phyloP scores from a whole-genome alignment of 495 filamentous ascomycete species.

The Lasiosphaeria ovina region DNA sequence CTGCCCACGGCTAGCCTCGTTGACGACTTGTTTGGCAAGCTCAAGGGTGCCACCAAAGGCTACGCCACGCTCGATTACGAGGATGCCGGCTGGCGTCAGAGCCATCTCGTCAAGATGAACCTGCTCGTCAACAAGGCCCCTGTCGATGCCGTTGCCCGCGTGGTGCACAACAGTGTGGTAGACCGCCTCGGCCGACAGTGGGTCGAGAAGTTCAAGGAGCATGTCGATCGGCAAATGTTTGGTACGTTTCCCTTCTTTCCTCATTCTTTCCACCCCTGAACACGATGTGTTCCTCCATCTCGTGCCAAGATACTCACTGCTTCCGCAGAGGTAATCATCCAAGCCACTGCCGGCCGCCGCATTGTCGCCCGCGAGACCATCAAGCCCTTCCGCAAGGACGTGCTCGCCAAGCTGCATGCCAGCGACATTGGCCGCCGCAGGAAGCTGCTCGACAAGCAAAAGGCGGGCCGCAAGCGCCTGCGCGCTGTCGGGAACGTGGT shows the following conservation, averaged over 20 bases:
- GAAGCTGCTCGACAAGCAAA: constrained; percentile 95
- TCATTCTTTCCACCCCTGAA: not conserved
- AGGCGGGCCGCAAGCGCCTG: constrained; percentile 89
- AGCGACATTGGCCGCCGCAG: constrained; percentile 76
- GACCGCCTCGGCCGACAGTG: constrained; percentile 74
- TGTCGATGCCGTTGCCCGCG: constrained; percentile 89
- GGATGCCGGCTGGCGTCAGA: constrained; percentile 81
- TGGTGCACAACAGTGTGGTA: constrained; percentile 79
- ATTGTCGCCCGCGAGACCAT: constrained; percentile 92
- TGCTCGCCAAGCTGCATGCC: constrained; percentile 90
- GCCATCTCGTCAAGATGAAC: constrained; percentile 84
- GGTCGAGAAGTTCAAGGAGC: constrained; percentile 96
- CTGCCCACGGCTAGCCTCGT: constrained; percentile 85
- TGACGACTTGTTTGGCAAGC: constrained; percentile 95
- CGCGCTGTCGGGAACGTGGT: constrained; percentile 72
- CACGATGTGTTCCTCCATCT: not conserved
- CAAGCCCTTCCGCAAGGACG: constrained; percentile 95
- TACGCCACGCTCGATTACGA: constrained; percentile 90
- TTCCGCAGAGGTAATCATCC: constrained; percentile 76
- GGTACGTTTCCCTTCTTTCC: constrained; percentile 21
- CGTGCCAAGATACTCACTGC: not conserved
- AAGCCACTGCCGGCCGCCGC: constrained; percentile 79
- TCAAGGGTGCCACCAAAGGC: constrained; percentile 79
- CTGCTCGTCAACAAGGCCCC: constrained; percentile 87
- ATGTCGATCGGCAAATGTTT: constrained; percentile 93